phyloP scores from a whole-genome alignment of 139 green algal species.

The Coelastrella sp. region DNA sequence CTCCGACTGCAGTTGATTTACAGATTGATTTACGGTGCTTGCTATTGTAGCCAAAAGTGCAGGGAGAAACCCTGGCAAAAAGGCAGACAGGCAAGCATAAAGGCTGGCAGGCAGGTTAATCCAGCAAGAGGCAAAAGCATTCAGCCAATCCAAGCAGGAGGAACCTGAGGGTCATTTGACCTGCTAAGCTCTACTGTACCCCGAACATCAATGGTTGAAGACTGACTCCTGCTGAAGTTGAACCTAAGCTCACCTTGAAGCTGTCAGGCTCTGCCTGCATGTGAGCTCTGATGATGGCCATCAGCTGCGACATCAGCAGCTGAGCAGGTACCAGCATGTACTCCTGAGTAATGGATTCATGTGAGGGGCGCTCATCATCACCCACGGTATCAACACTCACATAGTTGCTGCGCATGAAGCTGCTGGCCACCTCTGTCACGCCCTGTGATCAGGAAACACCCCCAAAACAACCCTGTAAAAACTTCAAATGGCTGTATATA shows the following conservation, averaged over 20 bases:
- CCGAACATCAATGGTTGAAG: no score
- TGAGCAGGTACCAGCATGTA: slow-evolving; percentile 61
- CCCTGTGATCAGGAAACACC: slow-evolving; percentile 57
- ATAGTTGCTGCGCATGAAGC: slow-evolving; percentile 52
- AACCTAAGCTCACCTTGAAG: background rate
- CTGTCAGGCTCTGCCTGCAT: slow-evolving; percentile 12
- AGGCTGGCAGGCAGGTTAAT: no score
- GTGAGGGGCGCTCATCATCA: slow-evolving; percentile 12
- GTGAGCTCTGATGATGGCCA: slow-evolving; percentile 50
- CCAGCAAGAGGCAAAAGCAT: no score
- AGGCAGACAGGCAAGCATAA: no score
- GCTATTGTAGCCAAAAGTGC: no score
- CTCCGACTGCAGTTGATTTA: no score
- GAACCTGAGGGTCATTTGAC: no score
- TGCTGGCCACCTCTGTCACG: slow-evolving; percentile 94
- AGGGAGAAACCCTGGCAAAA: no score
- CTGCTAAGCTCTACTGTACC: no score
- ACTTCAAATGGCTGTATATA: no score
- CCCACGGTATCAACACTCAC: slow-evolving; percentile 23
- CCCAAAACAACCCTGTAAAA: background rate
- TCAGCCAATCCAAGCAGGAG: no score
- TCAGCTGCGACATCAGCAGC: slow-evolving; percentile 58
- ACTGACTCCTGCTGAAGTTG: background rate
- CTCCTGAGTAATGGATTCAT: slow-evolving; percentile 37
- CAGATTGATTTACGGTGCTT: no score